Evolutionary conservation across 805 yeast genomes (phyloP), one percentile per base, ranked within the genome.

Genomic region (Lipomyces mesembrius): DNA sequence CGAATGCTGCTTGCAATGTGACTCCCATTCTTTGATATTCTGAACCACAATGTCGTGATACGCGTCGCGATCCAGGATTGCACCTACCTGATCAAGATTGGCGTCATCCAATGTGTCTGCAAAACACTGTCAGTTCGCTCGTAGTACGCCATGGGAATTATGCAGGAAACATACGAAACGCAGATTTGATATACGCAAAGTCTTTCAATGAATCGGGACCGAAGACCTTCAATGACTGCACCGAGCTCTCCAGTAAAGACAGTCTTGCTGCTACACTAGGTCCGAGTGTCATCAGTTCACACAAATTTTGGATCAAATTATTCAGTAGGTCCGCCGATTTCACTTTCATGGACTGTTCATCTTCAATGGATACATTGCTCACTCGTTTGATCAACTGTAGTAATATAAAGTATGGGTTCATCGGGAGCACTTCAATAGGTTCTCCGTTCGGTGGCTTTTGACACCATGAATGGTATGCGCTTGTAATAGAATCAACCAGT

Each of bases 141-240:
- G 22, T 43, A 8, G 20, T 12, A 43, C 11, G 5, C 22, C 22
- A 43, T 43, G 3, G 20, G n/a, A 52, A 22, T 8, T 25, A 25
- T 25, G 55, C 4, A 25, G 17, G 34, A 25, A 52, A 52, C 55
- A 34, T 46, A 17, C 29, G 20, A 49, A 43, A 20, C 8, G 57
- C 60, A 11, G 67, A 49, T 29, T 55, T 60, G 22, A 64, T 60
- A 27, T 60, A 64, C 2, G 54, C 53, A 46, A 64, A 49, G 12
- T 64, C 67, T 35, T 56, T 59, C 22, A 64, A 53, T 9, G 67
- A 64, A 27, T 64, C 61, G 9, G 63, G 49, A 27, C 67, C 63
- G 52, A 60, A 64, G 11, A 37, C 34, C 52, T 57, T 53, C 46
- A 64, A 46, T 2, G 67, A 60, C 27, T 52, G 46, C 8, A 64